Conservation (phyloP, 1,284 basidiomycete genomes). For the Cutaneotrichosporon cavernicola region DNA sequence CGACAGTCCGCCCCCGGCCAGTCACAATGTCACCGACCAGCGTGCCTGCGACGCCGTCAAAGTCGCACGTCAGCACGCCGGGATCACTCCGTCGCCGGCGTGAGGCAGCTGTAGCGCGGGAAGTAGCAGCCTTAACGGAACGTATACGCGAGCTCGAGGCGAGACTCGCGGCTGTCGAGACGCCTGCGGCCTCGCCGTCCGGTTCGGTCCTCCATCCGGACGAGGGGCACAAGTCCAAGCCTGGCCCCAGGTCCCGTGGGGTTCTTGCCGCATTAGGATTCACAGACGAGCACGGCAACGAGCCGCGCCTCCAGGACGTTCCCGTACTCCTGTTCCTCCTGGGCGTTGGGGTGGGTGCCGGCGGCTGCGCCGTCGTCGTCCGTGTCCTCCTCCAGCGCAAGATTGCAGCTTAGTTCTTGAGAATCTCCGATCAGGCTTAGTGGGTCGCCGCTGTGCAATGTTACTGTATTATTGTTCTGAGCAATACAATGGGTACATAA, state of each 20-base stretch:
- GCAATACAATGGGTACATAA: too few species aligned
- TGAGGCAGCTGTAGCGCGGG: constrained; percentile 11
- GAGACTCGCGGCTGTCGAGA: constrained; percentile 20
- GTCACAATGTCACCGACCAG: not conserved
- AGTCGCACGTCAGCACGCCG: not conserved
- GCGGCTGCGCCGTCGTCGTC: constrained; percentile 19
- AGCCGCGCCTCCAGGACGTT: constrained; percentile 18
- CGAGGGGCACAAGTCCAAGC: not conserved
- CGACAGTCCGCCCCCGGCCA: constrained; percentile 17
- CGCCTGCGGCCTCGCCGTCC: not conserved
- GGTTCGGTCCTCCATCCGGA: not conserved
- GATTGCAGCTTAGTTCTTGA: not conserved
- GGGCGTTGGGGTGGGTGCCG: constrained; percentile 24
- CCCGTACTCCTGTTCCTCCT: constrained; percentile 23
- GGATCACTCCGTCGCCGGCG: not conserved
- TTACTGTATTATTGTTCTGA: too few species aligned
- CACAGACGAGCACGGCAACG: constrained; percentile 13
- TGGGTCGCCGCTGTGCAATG: not conserved
- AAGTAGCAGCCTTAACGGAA: constrained; percentile 18
- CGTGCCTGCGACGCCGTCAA: not conserved
- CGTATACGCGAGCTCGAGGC: constrained; percentile 26
- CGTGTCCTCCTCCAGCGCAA: constrained; percentile 12
- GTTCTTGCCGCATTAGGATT: constrained; percentile 16
- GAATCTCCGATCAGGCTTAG: not conserved
- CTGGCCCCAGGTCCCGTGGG: not conserved